These are phyloP conservation scores for Emergomyces pasteurianus DNA, from an alignment of 2,329 filamentous ascomycete species.

Conservation along the genomic window DNA sequence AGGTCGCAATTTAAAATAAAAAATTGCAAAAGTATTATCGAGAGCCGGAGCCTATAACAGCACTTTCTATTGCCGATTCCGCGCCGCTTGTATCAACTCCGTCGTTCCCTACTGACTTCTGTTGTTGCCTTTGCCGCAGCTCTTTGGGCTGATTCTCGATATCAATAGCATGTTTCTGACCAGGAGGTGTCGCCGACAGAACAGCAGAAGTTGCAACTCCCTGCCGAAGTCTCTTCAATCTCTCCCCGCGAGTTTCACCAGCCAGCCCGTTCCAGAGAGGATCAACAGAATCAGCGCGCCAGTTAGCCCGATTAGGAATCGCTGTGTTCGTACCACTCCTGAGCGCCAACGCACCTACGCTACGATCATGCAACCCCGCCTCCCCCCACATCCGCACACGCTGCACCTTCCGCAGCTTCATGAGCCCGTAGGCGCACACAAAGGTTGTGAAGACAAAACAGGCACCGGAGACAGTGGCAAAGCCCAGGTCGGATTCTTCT, in stretches of 20 bases:
- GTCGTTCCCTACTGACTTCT: not conserved
- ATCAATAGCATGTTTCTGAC: not conserved
- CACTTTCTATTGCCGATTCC: not conserved
- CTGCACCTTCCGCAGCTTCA: conserved; percentile 74
- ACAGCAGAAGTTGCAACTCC: not conserved
- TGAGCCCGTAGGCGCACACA: conserved; percentile 73
- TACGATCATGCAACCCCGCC: conserved; percentile 25
- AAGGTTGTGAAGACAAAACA: conserved; percentile 62
- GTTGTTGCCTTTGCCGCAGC: not conserved
- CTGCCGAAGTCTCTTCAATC: conserved; percentile 26
- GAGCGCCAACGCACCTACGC: not conserved
- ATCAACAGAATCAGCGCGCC: conserved; percentile 34
- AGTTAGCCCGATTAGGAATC: conserved; percentile 22
- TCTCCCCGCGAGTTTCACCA: conserved; percentile 27
- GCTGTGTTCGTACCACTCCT: conserved; percentile 15
- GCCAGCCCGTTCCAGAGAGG: conserved; percentile 28
- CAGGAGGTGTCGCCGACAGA: not conserved
- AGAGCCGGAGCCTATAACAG: not conserved
- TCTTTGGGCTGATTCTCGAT: not conserved
- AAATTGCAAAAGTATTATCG: not conserved
- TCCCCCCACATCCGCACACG: conserved; percentile 76
- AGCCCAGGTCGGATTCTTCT: conserved; percentile 83
- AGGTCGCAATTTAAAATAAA: not conserved
- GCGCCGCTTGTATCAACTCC: not conserved
- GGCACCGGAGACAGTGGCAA: conserved; percentile 58